These are phyloP conservation scores for Citrullus amarus DNA, from an alignment of 306 rosid genomes.

Conservation along the genomic window DNA sequence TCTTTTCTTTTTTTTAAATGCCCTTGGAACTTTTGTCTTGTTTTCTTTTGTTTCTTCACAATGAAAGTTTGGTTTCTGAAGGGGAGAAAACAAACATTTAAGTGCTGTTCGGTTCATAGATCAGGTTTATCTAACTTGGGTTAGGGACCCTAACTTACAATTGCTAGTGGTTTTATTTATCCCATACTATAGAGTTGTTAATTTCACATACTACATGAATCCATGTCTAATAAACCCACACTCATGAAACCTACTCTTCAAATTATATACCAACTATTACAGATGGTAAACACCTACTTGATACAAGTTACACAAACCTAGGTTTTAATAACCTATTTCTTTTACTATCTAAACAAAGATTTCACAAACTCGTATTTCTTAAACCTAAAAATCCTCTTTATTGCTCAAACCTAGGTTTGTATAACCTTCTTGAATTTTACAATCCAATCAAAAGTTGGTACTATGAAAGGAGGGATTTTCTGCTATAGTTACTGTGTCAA, in stretches of 20 bases:
- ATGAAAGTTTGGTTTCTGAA: not conserved
- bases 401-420: not conserved
- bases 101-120: not conserved
- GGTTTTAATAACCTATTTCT: not conserved
- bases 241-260: not conserved
- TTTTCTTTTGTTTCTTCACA: not conserved
- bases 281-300: not conserved
- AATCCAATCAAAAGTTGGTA: not conserved
- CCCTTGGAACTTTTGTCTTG: not conserved
- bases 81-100: not conserved
- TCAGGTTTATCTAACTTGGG: not conserved
- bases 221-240: not conserved
- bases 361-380: not conserved
- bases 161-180: not conserved
- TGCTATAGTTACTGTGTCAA: not conserved
- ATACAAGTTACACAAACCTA: not conserved
- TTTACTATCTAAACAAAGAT: not conserved
- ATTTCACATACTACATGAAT: not conserved
- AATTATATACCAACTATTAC: not conserved
- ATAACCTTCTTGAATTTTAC: not conserved
- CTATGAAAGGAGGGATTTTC: not conserved
- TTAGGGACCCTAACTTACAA: not conserved
- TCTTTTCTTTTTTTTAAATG: not conserved
- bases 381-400: not conserved
- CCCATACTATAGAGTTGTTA: not conserved